Base-by-base conservation (phyloP, 768 basidiomycete species). In the Boletus vinaceobasis region DNA sequence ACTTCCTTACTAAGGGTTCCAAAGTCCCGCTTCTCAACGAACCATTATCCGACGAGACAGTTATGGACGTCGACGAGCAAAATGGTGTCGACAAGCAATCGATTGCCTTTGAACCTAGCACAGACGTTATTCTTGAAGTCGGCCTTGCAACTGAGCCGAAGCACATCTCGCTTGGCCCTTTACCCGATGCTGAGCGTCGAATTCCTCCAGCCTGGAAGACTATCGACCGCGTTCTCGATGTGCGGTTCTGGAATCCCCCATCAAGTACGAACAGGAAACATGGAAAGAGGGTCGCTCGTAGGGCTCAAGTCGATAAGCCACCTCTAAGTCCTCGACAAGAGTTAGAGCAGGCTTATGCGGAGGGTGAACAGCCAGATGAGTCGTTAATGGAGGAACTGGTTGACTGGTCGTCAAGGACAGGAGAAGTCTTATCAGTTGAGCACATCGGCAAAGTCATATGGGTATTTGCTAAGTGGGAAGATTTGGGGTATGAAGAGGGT, bases 401-500 rank as follows among this genome's bases (percentile, higher is more conserved):
- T 15, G 79, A 85, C 23, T 90, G 85, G 62, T 38, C 55, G 39
- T 50, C 58, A 6, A 61, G 60, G 33, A 60, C 81, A 80, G 87
- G 68, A 54, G 62, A 37, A 65, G 75, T 19, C 75, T 70, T 50
- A 69, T 75, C 35, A 50, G 68, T 71, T 31, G 71, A 81, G 5
- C 77, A 88, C 61, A 79, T 85, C 29, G 74, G 81, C 37, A 70
- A 80, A 47, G 83, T 96, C 33, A 77, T 84, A 19, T 93, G 90
- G 87, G 83, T 81, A 13, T 94, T 94, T 67, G 77, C 93, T 60
- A 99, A 98, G 69, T 98, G 96, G 96, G 78, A 84, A 42, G 93
- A 93, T 58, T 76, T 98, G 27, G 85, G 88, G n/a, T 97, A 98
- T 57, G 89, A 96, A 21, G 88, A 93, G 77, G 86, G 95, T 91